Percentiles rank a stretch among this genome's conserved stretches.
Evolutionary conservation across 2,329 filamentous ascomycete genomes (phyloP).

Genomic region (Ophiostoma sp.): DNA sequence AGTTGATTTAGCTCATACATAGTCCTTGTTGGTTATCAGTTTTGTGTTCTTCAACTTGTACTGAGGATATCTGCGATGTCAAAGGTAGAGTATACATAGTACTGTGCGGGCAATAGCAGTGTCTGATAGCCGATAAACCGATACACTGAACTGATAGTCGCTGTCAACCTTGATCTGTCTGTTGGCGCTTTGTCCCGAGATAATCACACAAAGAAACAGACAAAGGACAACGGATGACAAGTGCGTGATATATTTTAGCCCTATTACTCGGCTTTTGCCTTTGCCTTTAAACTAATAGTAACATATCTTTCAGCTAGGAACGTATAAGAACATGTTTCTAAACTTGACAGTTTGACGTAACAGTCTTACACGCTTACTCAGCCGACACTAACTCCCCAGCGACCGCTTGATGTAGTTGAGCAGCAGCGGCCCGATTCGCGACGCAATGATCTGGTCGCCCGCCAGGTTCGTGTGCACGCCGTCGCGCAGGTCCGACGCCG

Average conservation of each 20-base stretch:
- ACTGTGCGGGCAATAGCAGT: too few species aligned
- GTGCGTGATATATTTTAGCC: neutral
- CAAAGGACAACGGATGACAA: neutral
- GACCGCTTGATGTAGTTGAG: conserved; percentile 6
- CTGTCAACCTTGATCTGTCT: neutral
- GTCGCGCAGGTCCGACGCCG: neutral
- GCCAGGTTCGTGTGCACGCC: neutral
- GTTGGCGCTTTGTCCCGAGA: neutral
- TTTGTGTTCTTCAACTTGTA: neutral
- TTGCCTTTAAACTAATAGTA: too few species aligned
- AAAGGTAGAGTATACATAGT: neutral
- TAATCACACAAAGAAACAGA: neutral
- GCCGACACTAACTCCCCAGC: too few species aligned
- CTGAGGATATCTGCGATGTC: neutral
- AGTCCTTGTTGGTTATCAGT: neutral
- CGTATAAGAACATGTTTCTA: neutral
- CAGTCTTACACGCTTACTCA: too few species aligned
- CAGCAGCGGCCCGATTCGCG: neutral
- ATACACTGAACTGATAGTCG: neutral
- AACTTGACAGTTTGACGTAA: neutral
- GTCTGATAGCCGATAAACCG: too few species aligned
- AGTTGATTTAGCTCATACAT: conserved; percentile 9
- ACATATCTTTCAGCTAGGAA: neutral
- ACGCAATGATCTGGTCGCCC: neutral
- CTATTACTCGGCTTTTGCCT: too few species aligned